A percentile compares a stretch with the other conserved stretches of the same genome.
Evolutionary conservation across 441 rosid genomes (phyloP).

Genomic region (Raphanus hybrid): DNA sequence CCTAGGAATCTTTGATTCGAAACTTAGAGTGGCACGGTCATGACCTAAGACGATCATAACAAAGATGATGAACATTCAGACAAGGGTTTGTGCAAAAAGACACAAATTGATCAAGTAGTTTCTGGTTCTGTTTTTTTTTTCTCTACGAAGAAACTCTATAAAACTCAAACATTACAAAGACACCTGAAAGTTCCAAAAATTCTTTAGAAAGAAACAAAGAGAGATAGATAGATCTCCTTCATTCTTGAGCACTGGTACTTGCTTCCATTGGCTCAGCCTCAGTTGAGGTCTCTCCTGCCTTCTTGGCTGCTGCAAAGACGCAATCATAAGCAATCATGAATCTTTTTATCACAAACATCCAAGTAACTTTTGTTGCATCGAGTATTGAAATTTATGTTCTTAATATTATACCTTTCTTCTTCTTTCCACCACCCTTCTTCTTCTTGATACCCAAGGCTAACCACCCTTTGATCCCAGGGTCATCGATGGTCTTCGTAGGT

Average conservation of each 20-base stretch:
- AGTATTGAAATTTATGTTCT: background rate
- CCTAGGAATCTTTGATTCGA: background rate
- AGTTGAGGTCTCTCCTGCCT: slow-evolving; percentile 70
- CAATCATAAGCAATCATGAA: background rate
- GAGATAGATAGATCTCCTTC: slow-evolving; percentile 29
- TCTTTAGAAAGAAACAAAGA: slow-evolving; percentile 30
- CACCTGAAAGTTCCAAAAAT: slow-evolving; percentile 36
- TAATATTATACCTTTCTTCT: slow-evolving; percentile 78
- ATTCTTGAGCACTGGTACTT: slow-evolving; percentile 57
- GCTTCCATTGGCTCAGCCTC: slow-evolving; percentile 81
- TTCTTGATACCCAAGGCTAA: slow-evolving; percentile 86
- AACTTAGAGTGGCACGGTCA: background rate
- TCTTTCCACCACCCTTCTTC: slow-evolving; percentile 97
- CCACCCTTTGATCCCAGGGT: slow-evolving; percentile 96
- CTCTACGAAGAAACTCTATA: slow-evolving; percentile 3
- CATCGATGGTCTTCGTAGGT: slow-evolving; percentile 73
- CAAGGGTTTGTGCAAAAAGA: slow-evolving; percentile 3
- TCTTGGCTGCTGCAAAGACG: slow-evolving; percentile 61
- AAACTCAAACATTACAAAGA: slow-evolving; percentile 43
- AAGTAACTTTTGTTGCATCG: background rate
- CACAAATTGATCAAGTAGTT: background rate
- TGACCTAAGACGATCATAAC: background rate
- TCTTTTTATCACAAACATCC: background rate
- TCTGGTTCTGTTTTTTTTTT: background rate
- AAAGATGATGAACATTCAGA: slow-evolving; percentile 1